A percentile compares a stretch with the other conserved stretches of the same genome.
These are phyloP conservation scores for Aspergillus caelatus DNA, from an alignment of 2,329 filamentous ascomycete species.

Conservation along the genomic window DNA sequence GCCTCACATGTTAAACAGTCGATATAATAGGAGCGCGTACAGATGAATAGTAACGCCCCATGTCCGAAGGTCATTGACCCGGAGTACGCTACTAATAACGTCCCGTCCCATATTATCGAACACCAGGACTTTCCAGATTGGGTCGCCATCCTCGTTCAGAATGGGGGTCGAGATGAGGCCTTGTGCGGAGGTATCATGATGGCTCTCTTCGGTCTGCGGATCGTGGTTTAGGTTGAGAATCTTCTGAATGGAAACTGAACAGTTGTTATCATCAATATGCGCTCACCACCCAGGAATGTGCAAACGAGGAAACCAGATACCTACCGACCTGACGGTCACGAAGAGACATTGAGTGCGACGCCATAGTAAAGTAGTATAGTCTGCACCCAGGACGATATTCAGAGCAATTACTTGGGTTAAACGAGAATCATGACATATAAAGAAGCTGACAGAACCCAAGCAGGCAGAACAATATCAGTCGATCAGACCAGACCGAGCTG, in stretches of 20 bases:
- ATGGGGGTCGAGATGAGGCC: slow-evolving; percentile 74
- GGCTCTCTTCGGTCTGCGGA: slow-evolving; percentile 56
- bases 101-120: slow-evolving; percentile 91
- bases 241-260: slow-evolving; percentile 83
- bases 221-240: slow-evolving; percentile 92
- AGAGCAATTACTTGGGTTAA: slow-evolving; percentile 14
- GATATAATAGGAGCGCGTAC: slow-evolving; percentile 52
- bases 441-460: background rate
- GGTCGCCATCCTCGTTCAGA: slow-evolving; percentile 82
- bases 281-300: background rate
- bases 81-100: slow-evolving; percentile 93
- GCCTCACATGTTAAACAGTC: slow-evolving; percentile 20
- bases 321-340: slow-evolving; percentile 73
- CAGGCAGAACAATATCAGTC: slow-evolving; percentile 1
- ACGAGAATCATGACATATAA: slow-evolving; percentile 26
- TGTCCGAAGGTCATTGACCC: slow-evolving; percentile 87
- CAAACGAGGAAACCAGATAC: slow-evolving; percentile 29
- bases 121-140: slow-evolving; percentile 96
- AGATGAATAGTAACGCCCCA: slow-evolving; percentile 98
- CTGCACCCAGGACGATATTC: slow-evolving; percentile 21
- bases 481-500: background rate
- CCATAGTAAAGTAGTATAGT: slow-evolving; percentile 49
- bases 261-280: background rate
- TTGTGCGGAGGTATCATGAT: slow-evolving; percentile 65
- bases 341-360: slow-evolving; percentile 60